Base-by-base conservation (phyloP, 208 protist species). In the Crithidia expoeki region DNA sequence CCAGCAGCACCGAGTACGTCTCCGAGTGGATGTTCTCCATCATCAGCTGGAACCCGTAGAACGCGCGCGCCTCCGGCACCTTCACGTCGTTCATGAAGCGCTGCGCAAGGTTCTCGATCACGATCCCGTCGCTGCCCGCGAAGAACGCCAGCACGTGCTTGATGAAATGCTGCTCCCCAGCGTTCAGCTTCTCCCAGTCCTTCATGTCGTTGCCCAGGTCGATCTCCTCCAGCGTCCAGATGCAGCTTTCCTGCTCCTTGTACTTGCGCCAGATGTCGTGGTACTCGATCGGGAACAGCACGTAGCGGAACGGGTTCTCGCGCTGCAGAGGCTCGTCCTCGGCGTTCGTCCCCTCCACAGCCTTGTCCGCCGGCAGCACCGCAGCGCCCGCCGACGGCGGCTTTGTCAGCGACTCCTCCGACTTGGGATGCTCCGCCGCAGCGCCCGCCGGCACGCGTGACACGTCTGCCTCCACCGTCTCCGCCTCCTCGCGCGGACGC, bases 21-120 rank as follows among this genome's bases (percentile, higher is more conserved):
- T 98, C 96, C 30, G 89, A 94, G 88, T 99, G 98, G 65, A 99
- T 99, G 87, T 99, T 99, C 84, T 99, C 98, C 81, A 99, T 99
- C 63, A 96, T 97, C 71, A 99, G 97, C 90, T 99, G 98, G 76
- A 99, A 99, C 17, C 98, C 98, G 83, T 99, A 99, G 88, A 99
- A 99, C 62, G 88, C 97, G 59, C 98, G 92, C 27, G 90, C 98
- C 87, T 99, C 98, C 7, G 98, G 95, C n/a, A 99, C 76, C 90
- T 99, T 98, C 47, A 99, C 96, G 70, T 99, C 98, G 53, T 47
- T 90, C 83, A 98, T 98, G 92, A 99, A 99, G 56, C 92, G 83
- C 64, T 81, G 74, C 0, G 94, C 95, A 5, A 99, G 86, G 80
- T 99, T 99, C 92, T 99, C 98, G 49, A 98, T 85, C 10, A 99